Evolutionary conservation across 1,284 basidiomycete species (phyloP).

Genomic region (Sporisorium exsertum): DNA sequence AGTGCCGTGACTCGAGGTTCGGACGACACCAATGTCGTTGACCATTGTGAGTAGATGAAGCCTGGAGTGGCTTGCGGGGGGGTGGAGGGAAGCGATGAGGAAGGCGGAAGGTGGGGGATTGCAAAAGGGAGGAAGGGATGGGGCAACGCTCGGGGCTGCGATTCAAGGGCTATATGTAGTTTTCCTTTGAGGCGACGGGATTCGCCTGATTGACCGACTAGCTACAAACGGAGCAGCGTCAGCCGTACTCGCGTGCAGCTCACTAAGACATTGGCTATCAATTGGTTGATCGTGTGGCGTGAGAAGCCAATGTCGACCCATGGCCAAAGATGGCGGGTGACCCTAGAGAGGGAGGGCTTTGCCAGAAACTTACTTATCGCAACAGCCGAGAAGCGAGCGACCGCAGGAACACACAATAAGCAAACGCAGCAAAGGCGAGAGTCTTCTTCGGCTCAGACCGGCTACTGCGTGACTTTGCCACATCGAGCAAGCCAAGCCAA

Average conservation of each 20-base stretch:
- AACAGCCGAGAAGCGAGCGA: neutral
- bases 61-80: constrained; percentile 14
- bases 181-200: neutral
- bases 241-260: neutral
- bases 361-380: neutral
- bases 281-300: constrained; percentile 1
- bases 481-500: neutral
- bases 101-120: neutral
- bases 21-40: constrained; percentile 41
- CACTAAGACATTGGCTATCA: neutral
- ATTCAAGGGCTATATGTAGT: constrained; percentile 3
- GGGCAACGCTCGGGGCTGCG: neutral
- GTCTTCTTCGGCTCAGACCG: neutral
- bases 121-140: neutral
- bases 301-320: neutral
- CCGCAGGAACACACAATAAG: neutral
- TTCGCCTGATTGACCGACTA: neutral
- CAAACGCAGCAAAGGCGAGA: too few species aligned
- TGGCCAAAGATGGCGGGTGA: neutral
- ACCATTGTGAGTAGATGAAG: constrained; percentile 20
- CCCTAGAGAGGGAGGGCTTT: too few species aligned
- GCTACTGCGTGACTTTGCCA: constrained; percentile 1
- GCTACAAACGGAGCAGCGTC: neutral
- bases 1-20: constrained; percentile 29
- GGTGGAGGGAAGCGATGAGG: constrained; percentile 1